phyloP scores from a whole-genome alignment of 2,329 filamentous ascomycete genomes.

The Fusarium nanum region DNA sequence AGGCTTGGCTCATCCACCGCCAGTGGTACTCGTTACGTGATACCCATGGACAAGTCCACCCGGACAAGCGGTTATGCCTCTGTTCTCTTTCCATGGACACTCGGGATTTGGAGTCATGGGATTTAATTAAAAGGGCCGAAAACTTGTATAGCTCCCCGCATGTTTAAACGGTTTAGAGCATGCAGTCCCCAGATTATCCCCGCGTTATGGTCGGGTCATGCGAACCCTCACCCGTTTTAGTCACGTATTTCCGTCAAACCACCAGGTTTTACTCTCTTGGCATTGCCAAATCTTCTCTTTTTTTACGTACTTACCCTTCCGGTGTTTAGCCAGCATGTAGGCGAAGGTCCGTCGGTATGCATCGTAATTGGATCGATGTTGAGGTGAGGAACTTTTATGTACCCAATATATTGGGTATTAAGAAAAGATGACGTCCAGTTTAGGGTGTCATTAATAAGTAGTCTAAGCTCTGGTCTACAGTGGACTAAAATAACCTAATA shows the following conservation, averaged over 20 bases:
- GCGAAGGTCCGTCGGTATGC: not conserved
- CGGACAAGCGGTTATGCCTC: not conserved
- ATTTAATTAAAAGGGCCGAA: constrained; percentile 33
- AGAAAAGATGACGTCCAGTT: not conserved
- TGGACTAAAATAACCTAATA: not conserved
- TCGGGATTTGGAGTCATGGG: constrained; percentile 28
- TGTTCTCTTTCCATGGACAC: not conserved
- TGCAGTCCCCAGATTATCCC: constrained; percentile 38
- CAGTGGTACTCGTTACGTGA: not conserved
- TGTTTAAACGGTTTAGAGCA: constrained; percentile 31
- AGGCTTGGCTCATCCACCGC: constrained; percentile 23
- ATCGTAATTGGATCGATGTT: constrained; percentile 6
- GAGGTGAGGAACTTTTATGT: not conserved
- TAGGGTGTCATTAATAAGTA: not conserved
- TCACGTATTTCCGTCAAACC: not conserved
- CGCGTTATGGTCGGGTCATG: constrained; percentile 18
- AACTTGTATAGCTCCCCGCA: constrained; percentile 29
- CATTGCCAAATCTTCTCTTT: not conserved
- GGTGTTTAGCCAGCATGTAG: constrained; percentile 1
- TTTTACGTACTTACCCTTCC: not conserved
- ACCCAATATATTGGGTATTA: not conserved
- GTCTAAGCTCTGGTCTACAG: not conserved
- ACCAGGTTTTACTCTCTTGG: constrained; percentile 12
- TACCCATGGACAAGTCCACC: not conserved
- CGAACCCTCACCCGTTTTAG: constrained; percentile 1